phyloP scores from a whole-genome alignment of 2,329 filamentous ascomycete species.

The Penicillium freii region DNA sequence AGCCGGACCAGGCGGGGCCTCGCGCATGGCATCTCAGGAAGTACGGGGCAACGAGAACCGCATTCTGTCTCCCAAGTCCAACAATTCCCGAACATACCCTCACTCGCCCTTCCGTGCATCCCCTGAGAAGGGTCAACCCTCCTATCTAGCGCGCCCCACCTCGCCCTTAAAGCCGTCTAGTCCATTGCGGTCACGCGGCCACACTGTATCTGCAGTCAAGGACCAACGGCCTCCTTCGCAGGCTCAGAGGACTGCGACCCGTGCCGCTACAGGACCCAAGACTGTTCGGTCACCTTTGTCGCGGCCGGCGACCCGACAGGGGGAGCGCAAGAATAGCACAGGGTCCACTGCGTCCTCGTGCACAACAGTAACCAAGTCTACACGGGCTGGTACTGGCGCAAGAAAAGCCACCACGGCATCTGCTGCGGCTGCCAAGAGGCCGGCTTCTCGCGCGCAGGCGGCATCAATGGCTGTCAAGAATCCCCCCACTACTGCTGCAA shows the following conservation, averaged over 20 bases:
- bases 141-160: slow-evolving; percentile 56
- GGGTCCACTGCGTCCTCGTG: slow-evolving; percentile 41
- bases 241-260: slow-evolving; percentile 31
- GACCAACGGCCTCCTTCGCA: slow-evolving; percentile 30
- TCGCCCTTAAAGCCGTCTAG: slow-evolving; percentile 61
- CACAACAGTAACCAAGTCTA: slow-evolving; percentile 38
- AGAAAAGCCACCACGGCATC: slow-evolving; percentile 33
- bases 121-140: slow-evolving; percentile 47
- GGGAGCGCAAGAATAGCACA: slow-evolving; percentile 38
- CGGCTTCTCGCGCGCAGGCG: slow-evolving; percentile 30
- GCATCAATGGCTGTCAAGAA: slow-evolving; percentile 39
- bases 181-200: slow-evolving; percentile 34
- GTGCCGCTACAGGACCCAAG: slow-evolving; percentile 31
- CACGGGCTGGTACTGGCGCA: slow-evolving; percentile 27
- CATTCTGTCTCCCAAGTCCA: slow-evolving; percentile 77
- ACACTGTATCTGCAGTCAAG: slow-evolving; percentile 28
- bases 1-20: slow-evolving; percentile 37
- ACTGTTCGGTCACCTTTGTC: slow-evolving; percentile 32
- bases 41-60: slow-evolving; percentile 52
- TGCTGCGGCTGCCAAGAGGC: slow-evolving; percentile 32
- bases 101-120: slow-evolving; percentile 53
- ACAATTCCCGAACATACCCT: slow-evolving; percentile 69
- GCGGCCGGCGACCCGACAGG: slow-evolving; percentile 41
- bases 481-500: slow-evolving; percentile 29
- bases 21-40: slow-evolving; percentile 45